These are phyloP conservation scores for Leccinum disarticulatum DNA, from an alignment of 768 basidiomycete species.

Conservation along the genomic window DNA sequence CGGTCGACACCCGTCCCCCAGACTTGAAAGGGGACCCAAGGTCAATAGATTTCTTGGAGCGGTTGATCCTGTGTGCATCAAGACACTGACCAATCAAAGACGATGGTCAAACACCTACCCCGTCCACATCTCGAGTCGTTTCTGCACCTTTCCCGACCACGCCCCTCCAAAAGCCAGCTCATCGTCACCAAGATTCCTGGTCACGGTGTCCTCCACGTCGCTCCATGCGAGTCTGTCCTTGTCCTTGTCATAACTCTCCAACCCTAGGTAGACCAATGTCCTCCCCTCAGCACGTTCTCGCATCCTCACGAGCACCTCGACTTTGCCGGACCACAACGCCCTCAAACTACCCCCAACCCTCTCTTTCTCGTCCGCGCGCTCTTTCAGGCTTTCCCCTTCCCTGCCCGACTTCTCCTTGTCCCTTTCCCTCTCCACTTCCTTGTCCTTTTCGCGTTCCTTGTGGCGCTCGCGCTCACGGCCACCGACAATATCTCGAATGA, in stretches of 20 bases:
- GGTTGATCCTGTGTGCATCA: conserved; percentile 32
- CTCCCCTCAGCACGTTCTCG: conserved; percentile 30
- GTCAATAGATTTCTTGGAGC: conserved; percentile 33
- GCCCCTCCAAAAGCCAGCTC: conserved; percentile 35
- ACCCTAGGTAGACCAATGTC: conserved; percentile 9
- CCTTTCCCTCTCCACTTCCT: conserved; percentile 31
- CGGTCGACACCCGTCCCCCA: conserved; percentile 26
- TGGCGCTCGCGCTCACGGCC: conserved; percentile 31
- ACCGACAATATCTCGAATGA: conserved; percentile 46
- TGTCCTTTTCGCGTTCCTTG: conserved; percentile 36
- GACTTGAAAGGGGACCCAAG: conserved; percentile 24
- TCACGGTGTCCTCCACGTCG: conserved; percentile 28
- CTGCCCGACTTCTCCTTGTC: conserved; percentile 39
- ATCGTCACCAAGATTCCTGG: conserved; percentile 30
- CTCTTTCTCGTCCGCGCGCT: conserved; percentile 36
- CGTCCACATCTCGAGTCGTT: conserved; percentile 50
- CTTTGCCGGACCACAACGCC: conserved; percentile 35
- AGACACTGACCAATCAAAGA: not conserved
- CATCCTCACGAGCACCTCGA: conserved; percentile 28
- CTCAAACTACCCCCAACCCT: conserved; percentile 33
- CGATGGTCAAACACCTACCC: conserved; percentile 35
- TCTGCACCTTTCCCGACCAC: conserved; percentile 44
- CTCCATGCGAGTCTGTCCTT: conserved; percentile 31
- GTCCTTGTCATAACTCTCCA: conserved; percentile 30
- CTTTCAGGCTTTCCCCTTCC: conserved; percentile 35